Percentiles rank a stretch among this genome's conserved stretches.
Conservation (phyloP, 495 filamentous ascomycete species). For the Penicillium egyptiacum region DNA sequence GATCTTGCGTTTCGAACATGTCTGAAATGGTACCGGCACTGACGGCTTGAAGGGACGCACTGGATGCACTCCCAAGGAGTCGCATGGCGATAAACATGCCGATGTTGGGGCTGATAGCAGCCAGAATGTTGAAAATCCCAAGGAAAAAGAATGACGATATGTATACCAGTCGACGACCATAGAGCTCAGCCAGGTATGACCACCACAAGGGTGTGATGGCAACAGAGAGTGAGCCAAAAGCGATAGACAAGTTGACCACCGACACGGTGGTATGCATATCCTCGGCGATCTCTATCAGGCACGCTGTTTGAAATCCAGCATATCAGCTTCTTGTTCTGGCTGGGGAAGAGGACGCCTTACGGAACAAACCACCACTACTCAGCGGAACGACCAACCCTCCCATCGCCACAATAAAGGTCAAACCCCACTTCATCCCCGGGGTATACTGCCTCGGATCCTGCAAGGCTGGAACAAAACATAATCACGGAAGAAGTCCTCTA, state of each 20-base stretch:
- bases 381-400: not conserved
- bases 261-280: not conserved
- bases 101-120: not conserved
- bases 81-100: not conserved
- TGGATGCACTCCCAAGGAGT: not conserved
- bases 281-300: not conserved
- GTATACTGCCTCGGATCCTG: not conserved
- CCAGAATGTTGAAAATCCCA: not conserved
- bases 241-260: not conserved
- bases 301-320: not conserved
- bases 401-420: not conserved
- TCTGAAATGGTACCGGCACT: not conserved
- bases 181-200: not conserved
- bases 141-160: not conserved
- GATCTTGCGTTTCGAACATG: not conserved
- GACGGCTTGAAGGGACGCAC: not conserved
- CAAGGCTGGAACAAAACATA: not conserved
- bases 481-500: not conserved
- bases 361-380: not conserved
- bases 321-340: not conserved
- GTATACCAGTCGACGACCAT: not conserved
- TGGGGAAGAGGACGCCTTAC: not conserved
- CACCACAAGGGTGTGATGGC: not conserved
- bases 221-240: not conserved
- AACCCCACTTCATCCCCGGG: not conserved